phyloP scores from a whole-genome alignment of 140 eudicot genomes.

The Flaveria floridana region DNA sequence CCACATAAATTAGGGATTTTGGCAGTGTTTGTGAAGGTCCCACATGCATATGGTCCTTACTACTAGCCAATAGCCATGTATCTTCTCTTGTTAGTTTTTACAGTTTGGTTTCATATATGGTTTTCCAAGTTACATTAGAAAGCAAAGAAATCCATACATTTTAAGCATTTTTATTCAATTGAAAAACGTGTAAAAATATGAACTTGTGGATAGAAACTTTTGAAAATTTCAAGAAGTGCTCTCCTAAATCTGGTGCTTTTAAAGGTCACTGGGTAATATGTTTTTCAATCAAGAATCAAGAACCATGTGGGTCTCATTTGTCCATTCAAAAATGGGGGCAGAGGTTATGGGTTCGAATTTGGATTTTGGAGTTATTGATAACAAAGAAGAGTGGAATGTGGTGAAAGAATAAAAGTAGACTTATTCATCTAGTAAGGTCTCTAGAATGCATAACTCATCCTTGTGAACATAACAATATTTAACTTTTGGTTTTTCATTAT shows the following conservation, averaged over 20 bases:
- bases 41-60: constrained; percentile 31
- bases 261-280: background rate
- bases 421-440: background rate
- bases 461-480: too few relatives aligned
- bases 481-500: too few relatives aligned
- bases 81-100: constrained; percentile 32
- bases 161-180: background rate
- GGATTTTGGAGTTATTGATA: constrained; percentile 3
- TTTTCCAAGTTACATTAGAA: constrained; percentile 5
- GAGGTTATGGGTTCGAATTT: constrained; percentile 9
- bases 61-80: constrained; percentile 22
- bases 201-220: background rate
- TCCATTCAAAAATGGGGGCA: background rate
- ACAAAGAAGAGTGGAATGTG: background rate
- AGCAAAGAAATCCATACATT: background rate
- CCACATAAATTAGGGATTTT: constrained; percentile 32
- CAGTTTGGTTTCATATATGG: constrained; percentile 1
- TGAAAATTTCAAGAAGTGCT: background rate
- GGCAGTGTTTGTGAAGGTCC: constrained; percentile 21
- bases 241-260: background rate
- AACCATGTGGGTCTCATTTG: background rate
- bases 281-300: background rate
- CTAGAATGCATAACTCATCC: too few relatives aligned
- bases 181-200: background rate
- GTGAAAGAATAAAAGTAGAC: background rate